Evolutionary conservation across 2,329 filamentous ascomycete genomes (phyloP), one percentile per base, ranked within the genome.

Genomic region (Chaetothyriales sp.): DNA sequence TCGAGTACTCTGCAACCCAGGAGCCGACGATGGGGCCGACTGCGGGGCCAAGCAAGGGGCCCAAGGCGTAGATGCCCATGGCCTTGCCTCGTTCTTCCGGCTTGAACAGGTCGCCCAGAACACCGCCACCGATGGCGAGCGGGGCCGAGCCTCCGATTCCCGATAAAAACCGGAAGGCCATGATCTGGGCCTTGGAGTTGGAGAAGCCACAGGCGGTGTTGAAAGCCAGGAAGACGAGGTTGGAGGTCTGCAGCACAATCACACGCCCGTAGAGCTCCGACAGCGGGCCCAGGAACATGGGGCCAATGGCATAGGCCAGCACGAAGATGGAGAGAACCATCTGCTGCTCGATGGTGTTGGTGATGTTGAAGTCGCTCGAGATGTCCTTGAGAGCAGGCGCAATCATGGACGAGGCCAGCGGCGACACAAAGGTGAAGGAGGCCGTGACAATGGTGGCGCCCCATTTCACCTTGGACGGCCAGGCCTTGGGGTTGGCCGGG

Each of bases 341-440:
- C 59, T 78, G 62, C 1, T 65, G 64, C 48, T 72, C 64, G 25
- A 76, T 68, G 43, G 64, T 61, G 48, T 70, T 69, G 1, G 66
- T 64, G 19, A 19, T 44, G 54, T 73, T 55, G 44, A 83, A 71
- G 22, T 83, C 77, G 1, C 61, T 58, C 18, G 72, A 69, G 49
- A 84, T 78, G 2, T 70, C 64, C 7, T 64, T 63, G 43, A 84
- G 60, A 1, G 72, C 75, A 0, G 76, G 76, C 0, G 76, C 73
- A 2, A 78, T 63, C 74, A 84, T 82, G 44, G 77, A 78, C 4
- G 77, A 81, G 2, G 80, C 77, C 37, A 84, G 77, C 0, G 81
- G 80, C 3, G 78, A 79, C 54, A 83, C 76, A 59, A 83, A 74
- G 2, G 78, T 81, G 62, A 81, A 81, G 47, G 70, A 67, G 0